Evolutionary conservation across 1,139 yeast species (phyloP).

Genomic region (Kodamaea plutei): DNA sequence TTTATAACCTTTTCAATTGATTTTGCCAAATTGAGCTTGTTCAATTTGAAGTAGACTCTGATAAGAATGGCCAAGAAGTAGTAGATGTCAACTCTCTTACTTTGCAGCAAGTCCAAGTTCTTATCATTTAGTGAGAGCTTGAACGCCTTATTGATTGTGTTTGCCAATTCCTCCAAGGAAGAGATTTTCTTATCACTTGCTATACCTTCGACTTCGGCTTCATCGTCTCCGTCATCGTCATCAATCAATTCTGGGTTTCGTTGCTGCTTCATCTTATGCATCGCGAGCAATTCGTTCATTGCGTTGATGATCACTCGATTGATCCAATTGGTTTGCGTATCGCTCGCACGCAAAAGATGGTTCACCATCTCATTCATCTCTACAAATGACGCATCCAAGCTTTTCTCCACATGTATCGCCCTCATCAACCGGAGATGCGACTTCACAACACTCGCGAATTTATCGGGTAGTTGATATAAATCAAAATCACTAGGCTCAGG

Average conservation of each 20-base stretch:
- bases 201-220: constrained; percentile 6
- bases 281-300: constrained; percentile 52
- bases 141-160: constrained; percentile 68
- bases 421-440: constrained; percentile 37
- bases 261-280: constrained; percentile 33
- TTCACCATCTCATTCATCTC: constrained; percentile 41
- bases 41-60: constrained; percentile 64
- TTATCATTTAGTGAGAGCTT: constrained; percentile 79
- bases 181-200: constrained; percentile 8
- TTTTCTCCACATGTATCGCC: constrained; percentile 32
- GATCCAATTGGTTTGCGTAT: constrained; percentile 63
- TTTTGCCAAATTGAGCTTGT: constrained; percentile 72
- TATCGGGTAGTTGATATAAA: constrained; percentile 33
- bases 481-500: constrained; percentile 41
- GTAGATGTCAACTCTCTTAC: constrained; percentile 67
- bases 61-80: constrained; percentile 72
- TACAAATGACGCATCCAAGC: constrained; percentile 37
- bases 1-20: constrained; percentile 72
- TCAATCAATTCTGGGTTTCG: constrained; percentile 26
- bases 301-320: constrained; percentile 53
- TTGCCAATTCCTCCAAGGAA: constrained; percentile 54
- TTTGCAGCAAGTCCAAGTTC: constrained; percentile 42
- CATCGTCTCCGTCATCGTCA: constrained; percentile 12
- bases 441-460: constrained; percentile 29
- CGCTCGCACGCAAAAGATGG: constrained; percentile 57